Evolutionary conservation across 176 grass and related monocot genomes (phyloP).

Genomic region (Oryza brachyantha): DNA sequence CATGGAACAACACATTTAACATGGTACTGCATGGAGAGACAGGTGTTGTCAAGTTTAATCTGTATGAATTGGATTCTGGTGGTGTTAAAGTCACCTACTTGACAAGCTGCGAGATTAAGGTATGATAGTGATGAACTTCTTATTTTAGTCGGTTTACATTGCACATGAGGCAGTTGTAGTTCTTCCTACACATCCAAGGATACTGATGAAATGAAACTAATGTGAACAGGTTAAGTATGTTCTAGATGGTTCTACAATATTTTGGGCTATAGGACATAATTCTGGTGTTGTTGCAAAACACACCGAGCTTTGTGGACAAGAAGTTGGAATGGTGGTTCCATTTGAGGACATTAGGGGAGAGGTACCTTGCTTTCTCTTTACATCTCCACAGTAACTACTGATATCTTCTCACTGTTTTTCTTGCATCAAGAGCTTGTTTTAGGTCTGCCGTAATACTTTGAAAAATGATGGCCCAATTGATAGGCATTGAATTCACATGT

Average conservation of each 20-base stretch:
- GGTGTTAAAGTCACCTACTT: constrained; percentile 81
- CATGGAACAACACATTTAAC: constrained; percentile 81
- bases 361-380: constrained; percentile 43
- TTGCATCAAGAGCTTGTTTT: constrained; percentile 13
- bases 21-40: constrained; percentile 87
- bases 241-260: constrained; percentile 80
- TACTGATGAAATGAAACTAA: constrained; percentile 18
- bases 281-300: constrained; percentile 81
- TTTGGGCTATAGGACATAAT: constrained; percentile 84
- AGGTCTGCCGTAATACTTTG: not conserved
- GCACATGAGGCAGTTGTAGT: constrained; percentile 15
- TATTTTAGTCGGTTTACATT: constrained; percentile 14
- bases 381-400: constrained; percentile 10
- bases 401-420: not conserved
- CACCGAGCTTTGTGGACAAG: constrained; percentile 64
- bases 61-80: constrained; percentile 79
- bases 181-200: constrained; percentile 21
- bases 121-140: constrained; percentile 26
- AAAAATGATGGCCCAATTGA: not conserved
- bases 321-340: constrained; percentile 88
- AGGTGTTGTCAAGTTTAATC: constrained; percentile 80
- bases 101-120: constrained; percentile 93
- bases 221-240: constrained; percentile 89
- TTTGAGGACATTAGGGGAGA: constrained; percentile 76
- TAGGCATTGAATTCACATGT: constrained; percentile 10